phyloP scores from a whole-genome alignment of 2,329 filamentous ascomycete genomes.

The Coniochaeta sp. region DNA sequence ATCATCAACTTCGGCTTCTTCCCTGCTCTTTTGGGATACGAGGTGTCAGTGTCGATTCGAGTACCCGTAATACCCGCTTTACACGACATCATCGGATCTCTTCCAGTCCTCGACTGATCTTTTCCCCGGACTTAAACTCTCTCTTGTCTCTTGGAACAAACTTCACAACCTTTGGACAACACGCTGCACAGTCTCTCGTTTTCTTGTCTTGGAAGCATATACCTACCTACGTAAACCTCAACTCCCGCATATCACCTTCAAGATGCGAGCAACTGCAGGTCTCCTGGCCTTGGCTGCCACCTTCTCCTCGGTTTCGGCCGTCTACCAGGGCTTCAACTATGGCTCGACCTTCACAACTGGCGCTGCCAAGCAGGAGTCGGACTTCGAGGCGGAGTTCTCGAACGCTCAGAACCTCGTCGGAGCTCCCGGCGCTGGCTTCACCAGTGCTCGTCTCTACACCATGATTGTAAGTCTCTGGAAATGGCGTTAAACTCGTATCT shows the following conservation, averaged over 20 bases:
- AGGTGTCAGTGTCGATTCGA: not conserved
- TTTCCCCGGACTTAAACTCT: not conserved
- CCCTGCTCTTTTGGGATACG: not conserved
- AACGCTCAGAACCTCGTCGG: constrained; percentile 57
- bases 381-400: constrained; percentile 67
- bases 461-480: constrained; percentile 55
- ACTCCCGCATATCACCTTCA: not conserved
- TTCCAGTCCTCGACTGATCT: not conserved
- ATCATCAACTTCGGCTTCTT: not conserved
- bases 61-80: constrained; percentile 2
- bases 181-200: not conserved
- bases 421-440: constrained; percentile 52
- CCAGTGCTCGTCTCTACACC: constrained; percentile 66
- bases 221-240: not conserved
- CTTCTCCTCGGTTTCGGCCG: constrained; percentile 27
- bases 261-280: not conserved
- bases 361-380: constrained; percentile 49
- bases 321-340: constrained; percentile 66
- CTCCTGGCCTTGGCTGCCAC: constrained; percentile 27
- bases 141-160: not conserved
- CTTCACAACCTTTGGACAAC: not conserved
- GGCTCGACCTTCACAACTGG: constrained; percentile 56
- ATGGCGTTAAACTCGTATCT: no score
- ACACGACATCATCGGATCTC: not conserved
- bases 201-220: not conserved